Percentiles rank a stretch among this genome's conserved stretches.
Conservation (phyloP, 805 yeast species). For the Zygotorulaspora danielsina region DNA sequence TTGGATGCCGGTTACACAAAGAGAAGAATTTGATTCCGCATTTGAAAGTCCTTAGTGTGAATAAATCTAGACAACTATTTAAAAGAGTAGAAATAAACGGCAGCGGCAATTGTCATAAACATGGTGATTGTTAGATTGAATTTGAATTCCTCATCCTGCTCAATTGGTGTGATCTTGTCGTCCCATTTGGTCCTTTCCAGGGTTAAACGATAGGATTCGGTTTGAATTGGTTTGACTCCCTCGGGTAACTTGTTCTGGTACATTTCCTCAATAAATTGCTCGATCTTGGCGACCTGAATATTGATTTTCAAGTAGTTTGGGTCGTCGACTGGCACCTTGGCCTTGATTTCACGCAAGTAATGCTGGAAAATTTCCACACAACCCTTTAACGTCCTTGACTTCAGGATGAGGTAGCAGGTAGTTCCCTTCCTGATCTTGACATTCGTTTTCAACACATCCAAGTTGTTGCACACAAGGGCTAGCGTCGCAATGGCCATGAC, state of each 20-base stretch:
- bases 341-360: constrained; percentile 72
- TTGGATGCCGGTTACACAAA: no score
- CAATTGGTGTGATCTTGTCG: constrained; percentile 22
- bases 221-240: constrained; percentile 44
- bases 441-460: constrained; percentile 59
- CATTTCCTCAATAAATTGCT: constrained; percentile 77
- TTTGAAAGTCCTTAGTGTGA: no score
- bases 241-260: constrained; percentile 60
- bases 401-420: constrained; percentile 69
- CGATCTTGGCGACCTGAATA: constrained; percentile 80
- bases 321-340: constrained; percentile 71
- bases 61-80: no score
- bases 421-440: constrained; percentile 90
- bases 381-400: constrained; percentile 68
- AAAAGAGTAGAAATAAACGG: constrained; percentile 13
- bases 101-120: constrained; percentile 20
- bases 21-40: no score
- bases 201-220: constrained; percentile 39
- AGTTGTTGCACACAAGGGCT: constrained; percentile 79
- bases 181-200: constrained; percentile 44
- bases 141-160: constrained; percentile 27
- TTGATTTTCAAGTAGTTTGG: constrained; percentile 84
- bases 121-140: constrained; percentile 26
- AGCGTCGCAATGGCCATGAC: constrained; percentile 98
- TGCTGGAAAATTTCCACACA: constrained; percentile 72